Conservation (phyloP, 345 rosid species). For the Syzygium grande region DNA sequence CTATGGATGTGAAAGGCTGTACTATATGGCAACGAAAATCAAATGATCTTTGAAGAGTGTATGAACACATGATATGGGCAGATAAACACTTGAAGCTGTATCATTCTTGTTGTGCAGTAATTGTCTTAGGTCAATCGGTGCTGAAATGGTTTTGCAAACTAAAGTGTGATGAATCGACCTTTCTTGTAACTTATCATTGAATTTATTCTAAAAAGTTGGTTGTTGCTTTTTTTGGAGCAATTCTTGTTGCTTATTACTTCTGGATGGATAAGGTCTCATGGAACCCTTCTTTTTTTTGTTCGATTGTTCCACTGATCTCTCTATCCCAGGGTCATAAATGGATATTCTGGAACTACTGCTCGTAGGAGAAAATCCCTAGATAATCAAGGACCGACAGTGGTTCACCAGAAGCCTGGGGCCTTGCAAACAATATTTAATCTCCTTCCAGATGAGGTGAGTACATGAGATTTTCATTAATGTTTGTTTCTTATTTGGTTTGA, state of each 20-base stretch:
- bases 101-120: not conserved
- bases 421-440: slow-evolving; percentile 87
- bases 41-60: not conserved
- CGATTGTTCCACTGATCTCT: not conserved
- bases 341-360: slow-evolving; percentile 60
- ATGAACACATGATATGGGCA: not conserved
- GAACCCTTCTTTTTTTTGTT: not conserved
- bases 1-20: not conserved
- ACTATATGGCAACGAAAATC: not conserved
- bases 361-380: slow-evolving; percentile 67
- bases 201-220: not conserved
- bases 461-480: slow-evolving; percentile 2
- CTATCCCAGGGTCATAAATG: slow-evolving; percentile 46
- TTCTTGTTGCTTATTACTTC: not conserved
- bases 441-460: slow-evolving; percentile 81
- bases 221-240: not conserved
- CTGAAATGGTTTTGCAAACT: not conserved
- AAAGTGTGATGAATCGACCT: not conserved
- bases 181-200: not conserved
- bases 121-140: not conserved
- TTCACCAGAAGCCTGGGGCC: slow-evolving; percentile 94
- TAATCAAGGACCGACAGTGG: slow-evolving; percentile 87
- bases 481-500: not conserved
- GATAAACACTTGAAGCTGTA: not conserved
- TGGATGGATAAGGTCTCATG: not conserved